Evolutionary conservation across 495 filamentous ascomycete genomes (phyloP).

Genomic region (Amniculicola lignicola): DNA sequence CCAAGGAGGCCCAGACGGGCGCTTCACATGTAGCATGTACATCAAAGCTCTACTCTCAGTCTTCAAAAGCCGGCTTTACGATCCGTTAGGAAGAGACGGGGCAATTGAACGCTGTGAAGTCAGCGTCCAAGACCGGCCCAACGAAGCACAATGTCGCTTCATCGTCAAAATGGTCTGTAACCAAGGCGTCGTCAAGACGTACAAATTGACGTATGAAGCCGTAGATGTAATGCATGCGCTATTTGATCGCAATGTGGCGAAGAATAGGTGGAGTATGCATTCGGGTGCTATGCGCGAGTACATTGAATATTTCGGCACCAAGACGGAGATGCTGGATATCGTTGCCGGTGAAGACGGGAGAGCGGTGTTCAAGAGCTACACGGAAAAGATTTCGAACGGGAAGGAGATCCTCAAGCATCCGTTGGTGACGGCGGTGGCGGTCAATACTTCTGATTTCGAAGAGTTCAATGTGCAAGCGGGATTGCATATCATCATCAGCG

Average conservation of each 20-base stretch:
- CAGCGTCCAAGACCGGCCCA: conserved; percentile 67
- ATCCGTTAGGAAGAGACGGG: conserved; percentile 66
- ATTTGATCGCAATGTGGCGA: conserved; percentile 68
- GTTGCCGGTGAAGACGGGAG: conserved; percentile 62
- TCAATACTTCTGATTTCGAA: conserved; percentile 84
- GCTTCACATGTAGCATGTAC: conserved; percentile 72
- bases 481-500: conserved; percentile 81
- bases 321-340: conserved; percentile 88
- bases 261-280: conserved; percentile 75
- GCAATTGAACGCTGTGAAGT: conserved; percentile 86
- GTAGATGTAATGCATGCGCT: conserved; percentile 78
- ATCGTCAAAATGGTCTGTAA: conserved; percentile 79
- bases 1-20: conserved; percentile 43
- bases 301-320: conserved; percentile 85
- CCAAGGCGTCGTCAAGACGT: conserved; percentile 90
- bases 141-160: conserved; percentile 72
- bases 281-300: conserved; percentile 75
- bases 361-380: conserved; percentile 87
- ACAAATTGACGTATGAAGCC: conserved; percentile 86
- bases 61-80: conserved; percentile 62
- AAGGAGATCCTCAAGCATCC: conserved; percentile 92
- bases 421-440: conserved; percentile 83
- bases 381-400: conserved; percentile 80
- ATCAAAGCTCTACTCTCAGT: conserved; percentile 74
- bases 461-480: conserved; percentile 72